Base-by-base conservation (phyloP, 129 eudicot species). In the Lactuca saligna region DNA sequence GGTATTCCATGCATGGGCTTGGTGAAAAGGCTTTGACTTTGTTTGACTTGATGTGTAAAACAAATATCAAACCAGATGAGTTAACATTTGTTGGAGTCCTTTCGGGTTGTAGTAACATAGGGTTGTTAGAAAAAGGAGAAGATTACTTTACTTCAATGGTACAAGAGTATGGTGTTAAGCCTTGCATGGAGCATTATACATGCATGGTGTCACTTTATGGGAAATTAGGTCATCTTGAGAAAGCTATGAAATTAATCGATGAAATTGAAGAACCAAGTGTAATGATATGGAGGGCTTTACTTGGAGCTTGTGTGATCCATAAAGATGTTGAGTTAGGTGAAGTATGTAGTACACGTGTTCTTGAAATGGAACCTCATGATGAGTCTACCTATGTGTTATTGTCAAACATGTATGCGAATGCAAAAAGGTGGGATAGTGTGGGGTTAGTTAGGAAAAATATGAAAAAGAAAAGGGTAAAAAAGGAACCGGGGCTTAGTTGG, bases 401-500 rank as follows among this genome's bases (percentile, higher is more conserved):
- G 48, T 86, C 91, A 33, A 89, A 89, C 62, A 79, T 89, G 41
- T 86, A 89, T 46, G 96, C 96, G 9, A 66, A 57, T 65, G 79
- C 84, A 8, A 86, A 71, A 74, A 81, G 86, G 53, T 89, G 96
- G 96, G 94, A 81, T 42, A 82, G 74, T 75, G 96, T 86, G 62
- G 93, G 91, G 48, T 62, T 68, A 20, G 86, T 89, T 25, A 80
- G 96, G 82, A 89, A 86, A 70, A 78, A 66, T 42, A 89, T 89
- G 96, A 86, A 84, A 82, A 82, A 57, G 66, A 86, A 82, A 72
- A 70, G 86, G 62, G 83, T 86, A 34, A 89, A 84, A 79, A 89
- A 89, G 68, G 94, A 89, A 61, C 94, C 94, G 6, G 94, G 96
- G 8, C 69, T 89, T 5, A 89, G 96, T 76, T 89, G 94, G 96